phyloP scores from a whole-genome alignment of 257 asterid species.

The Apocynum venetum region DNA sequence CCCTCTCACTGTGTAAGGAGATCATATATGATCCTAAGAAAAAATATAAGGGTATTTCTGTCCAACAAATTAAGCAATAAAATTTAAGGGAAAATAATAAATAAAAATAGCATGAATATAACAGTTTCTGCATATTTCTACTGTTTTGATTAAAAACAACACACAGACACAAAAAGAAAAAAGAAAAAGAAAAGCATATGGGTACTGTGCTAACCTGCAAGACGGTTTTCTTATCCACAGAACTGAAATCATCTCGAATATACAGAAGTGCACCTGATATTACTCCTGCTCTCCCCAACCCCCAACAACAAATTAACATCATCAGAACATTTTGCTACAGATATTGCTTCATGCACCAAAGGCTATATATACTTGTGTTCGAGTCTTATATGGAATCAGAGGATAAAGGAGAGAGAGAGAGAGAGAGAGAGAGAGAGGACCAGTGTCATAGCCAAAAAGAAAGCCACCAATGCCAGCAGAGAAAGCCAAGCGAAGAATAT shows the following conservation, averaged over 20 bases:
- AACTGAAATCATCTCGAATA: slow-evolving; percentile 48
- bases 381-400: no score
- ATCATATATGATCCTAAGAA: no score
- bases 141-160: background rate
- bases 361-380: no score
- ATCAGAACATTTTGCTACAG: no score
- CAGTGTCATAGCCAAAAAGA: slow-evolving; percentile 52
- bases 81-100: no score
- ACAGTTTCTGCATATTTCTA: background rate
- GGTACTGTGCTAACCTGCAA: slow-evolving; percentile 31
- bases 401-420: background rate
- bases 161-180: no score
- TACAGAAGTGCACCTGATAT: slow-evolving; percentile 51
- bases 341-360: no score
- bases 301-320: background rate
- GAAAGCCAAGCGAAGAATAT: slow-evolving; percentile 46
- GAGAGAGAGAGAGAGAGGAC: slow-evolving; percentile 6
- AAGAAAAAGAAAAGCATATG: background rate
- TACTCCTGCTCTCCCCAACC: slow-evolving; percentile 27
- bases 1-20: background rate
- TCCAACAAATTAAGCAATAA: no score
- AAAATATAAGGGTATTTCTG: no score
- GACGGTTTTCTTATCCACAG: slow-evolving; percentile 37
- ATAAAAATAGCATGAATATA: background rate
- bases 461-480: slow-evolving; percentile 56